phyloP scores from a whole-genome alignment of 2,329 filamentous ascomycete species.

The Claviceps quebecensis region DNA sequence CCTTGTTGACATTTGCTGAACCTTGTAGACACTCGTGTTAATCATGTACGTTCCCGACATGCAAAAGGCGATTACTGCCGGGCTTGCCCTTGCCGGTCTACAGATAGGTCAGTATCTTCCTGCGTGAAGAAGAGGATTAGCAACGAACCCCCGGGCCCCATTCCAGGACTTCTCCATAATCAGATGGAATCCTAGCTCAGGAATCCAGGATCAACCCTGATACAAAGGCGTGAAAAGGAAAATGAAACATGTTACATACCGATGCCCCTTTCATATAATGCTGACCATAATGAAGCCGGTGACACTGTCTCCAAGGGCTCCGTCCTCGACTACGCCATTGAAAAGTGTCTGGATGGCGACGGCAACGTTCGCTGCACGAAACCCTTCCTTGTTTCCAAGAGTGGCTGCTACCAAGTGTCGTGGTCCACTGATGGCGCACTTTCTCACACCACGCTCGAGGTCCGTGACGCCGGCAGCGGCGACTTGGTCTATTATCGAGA shows the following conservation, averaged over 20 bases:
- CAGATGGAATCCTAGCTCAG: no score
- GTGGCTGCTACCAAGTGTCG: constrained; percentile 25
- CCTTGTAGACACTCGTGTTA: neutral
- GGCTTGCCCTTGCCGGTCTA: constrained; percentile 8
- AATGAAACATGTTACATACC: no score
- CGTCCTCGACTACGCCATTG: constrained; percentile 27
- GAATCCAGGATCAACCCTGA: no score
- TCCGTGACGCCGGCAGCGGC: constrained; percentile 20
- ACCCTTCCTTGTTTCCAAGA: constrained; percentile 24
- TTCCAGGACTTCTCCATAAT: neutral
- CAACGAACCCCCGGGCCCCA: no score
- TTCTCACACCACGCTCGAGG: constrained; percentile 26
- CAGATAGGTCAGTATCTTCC: constrained; percentile 3
- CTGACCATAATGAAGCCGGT: constrained; percentile 3
- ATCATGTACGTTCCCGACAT: constrained; percentile 10
- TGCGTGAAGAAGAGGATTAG: no score
- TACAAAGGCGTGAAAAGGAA: no score
- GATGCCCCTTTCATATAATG: no score
- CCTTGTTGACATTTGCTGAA: no score
- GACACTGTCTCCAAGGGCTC: constrained; percentile 17
- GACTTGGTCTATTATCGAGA: constrained; percentile 31
- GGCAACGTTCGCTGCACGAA: constrained; percentile 25
- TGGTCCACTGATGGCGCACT: constrained; percentile 25
- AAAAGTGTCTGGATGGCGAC: constrained; percentile 25
- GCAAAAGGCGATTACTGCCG: constrained; percentile 8